Percentiles rank a stretch among this genome's conserved stretches.
Conservation (phyloP, 805 yeast species). For the Candida coleopterorum region DNA sequence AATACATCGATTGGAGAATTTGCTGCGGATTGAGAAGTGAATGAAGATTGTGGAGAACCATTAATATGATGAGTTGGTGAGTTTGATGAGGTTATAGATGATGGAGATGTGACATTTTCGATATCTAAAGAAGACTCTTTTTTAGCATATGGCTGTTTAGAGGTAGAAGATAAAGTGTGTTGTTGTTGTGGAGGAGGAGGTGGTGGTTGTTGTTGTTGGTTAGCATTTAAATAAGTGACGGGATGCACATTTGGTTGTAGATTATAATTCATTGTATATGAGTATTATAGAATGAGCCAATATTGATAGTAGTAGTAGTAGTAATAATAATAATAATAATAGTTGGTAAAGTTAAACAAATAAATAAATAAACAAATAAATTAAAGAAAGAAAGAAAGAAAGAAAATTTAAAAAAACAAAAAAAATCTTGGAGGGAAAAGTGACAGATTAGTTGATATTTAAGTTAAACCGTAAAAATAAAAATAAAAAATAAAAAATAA, state of each 20-base stretch:
- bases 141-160: not conserved
- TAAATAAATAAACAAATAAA: not conserved
- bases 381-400: not conserved
- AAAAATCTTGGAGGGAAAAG: conserved; percentile 1
- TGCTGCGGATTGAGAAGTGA: conserved; percentile 33
- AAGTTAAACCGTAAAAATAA: not conserved
- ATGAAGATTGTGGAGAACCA: conserved; percentile 33
- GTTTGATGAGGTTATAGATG: conserved; percentile 11
- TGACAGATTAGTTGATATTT: conserved; percentile 1
- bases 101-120: conserved; percentile 21
- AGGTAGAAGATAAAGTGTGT: not conserved
- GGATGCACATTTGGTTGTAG: conserved; percentile 41
- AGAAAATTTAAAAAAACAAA: not conserved
- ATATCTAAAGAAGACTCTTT: conserved; percentile 20
- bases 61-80: conserved; percentile 18
- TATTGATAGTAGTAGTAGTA: not conserved
- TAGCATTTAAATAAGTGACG: conserved; percentile 39
- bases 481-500: not conserved
- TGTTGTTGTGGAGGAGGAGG: not conserved
- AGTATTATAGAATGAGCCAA: not conserved
- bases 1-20: conserved; percentile 27
- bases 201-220: conserved; percentile 3
- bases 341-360: no score
- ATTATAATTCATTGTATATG: conserved; percentile 31
- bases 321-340: no score